These are phyloP conservation scores for Daldinia vernicosa DNA, from an alignment of 495 filamentous ascomycete species.

Conservation along the genomic window DNA sequence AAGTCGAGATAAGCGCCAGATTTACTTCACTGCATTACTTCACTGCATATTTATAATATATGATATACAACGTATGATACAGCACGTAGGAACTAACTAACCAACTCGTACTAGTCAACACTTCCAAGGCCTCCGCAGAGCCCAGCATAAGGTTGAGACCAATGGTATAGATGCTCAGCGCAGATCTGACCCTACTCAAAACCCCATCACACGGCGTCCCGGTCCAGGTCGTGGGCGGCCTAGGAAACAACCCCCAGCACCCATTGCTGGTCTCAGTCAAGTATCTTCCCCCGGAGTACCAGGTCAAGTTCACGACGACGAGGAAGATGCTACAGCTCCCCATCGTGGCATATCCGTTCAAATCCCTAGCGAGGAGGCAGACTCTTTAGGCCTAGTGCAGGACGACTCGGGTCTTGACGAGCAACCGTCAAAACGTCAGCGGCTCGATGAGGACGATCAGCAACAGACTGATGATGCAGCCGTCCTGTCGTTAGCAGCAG, in stretches of 20 bases:
- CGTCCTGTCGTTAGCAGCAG: constrained; percentile 51
- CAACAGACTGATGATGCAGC: constrained; percentile 51
- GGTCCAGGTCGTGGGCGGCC: constrained; percentile 60
- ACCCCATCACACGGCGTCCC: constrained; percentile 60
- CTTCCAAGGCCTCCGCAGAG: constrained; percentile 59
- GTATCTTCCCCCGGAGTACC: constrained; percentile 10
- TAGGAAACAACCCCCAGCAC: constrained; percentile 46
- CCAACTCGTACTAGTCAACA: constrained; percentile 52
- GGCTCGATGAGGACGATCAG: constrained; percentile 47
- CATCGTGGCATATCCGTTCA: constrained; percentile 22
- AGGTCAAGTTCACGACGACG: constrained; percentile 16
- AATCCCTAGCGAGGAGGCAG: constrained; percentile 25
- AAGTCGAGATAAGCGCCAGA: background rate
- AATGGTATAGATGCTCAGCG: constrained; percentile 41
- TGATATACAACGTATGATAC: background rate
- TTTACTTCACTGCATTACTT: background rate
- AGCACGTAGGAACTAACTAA: constrained; percentile 34
- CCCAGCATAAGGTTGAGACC: constrained; percentile 56
- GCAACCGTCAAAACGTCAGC: constrained; percentile 50
- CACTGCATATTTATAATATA: background rate
- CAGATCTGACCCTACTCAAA: constrained; percentile 53
- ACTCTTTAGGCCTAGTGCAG: constrained; percentile 36
- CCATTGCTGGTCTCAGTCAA: constrained; percentile 12
- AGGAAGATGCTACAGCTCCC: constrained; percentile 22
- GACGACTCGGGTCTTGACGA: constrained; percentile 40